Base-by-base conservation (phyloP, 306 rosid species). In the Arachis hypogaea region DNA sequence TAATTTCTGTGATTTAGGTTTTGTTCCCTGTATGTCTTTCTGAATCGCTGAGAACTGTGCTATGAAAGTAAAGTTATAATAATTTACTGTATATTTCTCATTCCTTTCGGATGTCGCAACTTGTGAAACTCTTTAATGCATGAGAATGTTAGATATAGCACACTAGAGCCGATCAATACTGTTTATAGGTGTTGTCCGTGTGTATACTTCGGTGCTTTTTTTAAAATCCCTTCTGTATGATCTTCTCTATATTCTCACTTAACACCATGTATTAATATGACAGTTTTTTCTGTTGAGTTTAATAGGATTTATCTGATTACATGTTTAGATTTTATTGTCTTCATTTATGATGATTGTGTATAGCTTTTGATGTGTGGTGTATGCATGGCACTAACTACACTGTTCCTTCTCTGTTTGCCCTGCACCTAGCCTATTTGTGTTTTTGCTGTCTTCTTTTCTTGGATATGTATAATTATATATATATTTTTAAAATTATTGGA, bases 21-120 rank as follows among this genome's bases (percentile, higher is more conserved):
- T 60, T 40, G 59, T 56, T 36, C 63, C 68, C 63, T 8, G 47
- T 70, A 14, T 14, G 47, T 22, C 11, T 7, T 58, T 18, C 66
- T 67, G 46, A 38, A n/a, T 46, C 59, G 72, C 60, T 11, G 8
- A 5, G 22, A 55, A 16, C 50, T 42, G 7, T 28, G 28, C 29
- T 16, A 47, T 73, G 75, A 65, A 51, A 59, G 74, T 43, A 0
- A 69, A 70, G 43, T 62, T 73, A 18, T 68, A 18, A 18, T 68
- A 18, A 29, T 69, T 63, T 77, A 40, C 82, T 80, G 36, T 63
- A 51, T 54, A 59, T 76, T 76, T 66, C 78, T 49, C 57, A 63
- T 52, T 69, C 78, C 70, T 8, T 60, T 80, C 46, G 1, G 38
- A n/a, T 75, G 30, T 18, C 45, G 2, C 16, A 29, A 9, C 45